Conservation (phyloP, 2,329 filamentous ascomycete species). For the Talaromyces sp. region DNA sequence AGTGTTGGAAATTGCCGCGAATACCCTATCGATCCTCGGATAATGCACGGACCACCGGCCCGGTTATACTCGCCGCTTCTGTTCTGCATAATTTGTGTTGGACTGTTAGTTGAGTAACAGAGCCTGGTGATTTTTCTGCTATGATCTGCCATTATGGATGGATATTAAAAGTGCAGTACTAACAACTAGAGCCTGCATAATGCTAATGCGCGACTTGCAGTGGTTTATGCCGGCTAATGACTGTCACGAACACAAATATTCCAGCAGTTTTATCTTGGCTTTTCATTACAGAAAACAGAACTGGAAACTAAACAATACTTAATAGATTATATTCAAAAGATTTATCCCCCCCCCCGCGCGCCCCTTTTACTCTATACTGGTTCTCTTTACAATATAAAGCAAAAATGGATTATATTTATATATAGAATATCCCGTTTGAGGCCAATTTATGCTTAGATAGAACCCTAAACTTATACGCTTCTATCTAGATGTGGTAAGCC, state of each 20-base stretch:
- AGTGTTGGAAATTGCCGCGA: slow-evolving; percentile 1
- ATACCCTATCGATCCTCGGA: slow-evolving; percentile 5
- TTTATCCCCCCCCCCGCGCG: no score
- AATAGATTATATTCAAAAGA: no score
- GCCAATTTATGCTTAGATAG: no score
- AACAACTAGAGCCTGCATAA: neutral
- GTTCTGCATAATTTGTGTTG: no score
- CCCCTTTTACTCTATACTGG: no score
- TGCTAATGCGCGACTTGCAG: neutral
- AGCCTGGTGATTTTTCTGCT: neutral
- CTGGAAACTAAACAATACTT: no score
- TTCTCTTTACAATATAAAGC: no score
- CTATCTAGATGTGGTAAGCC: no score
- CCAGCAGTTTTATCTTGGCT: neutral
- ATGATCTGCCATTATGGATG: neutral
- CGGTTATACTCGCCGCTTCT: slow-evolving; percentile 4
- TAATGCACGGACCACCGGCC: neutral
- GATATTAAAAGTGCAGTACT: neutral
- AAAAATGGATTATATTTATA: no score
- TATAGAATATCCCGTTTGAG: no score
- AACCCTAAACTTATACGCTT: no score
- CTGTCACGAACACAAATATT: neutral
- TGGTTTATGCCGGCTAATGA: neutral
- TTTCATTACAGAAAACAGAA: no score
- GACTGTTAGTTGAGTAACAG: neutral